phyloP scores from a whole-genome alignment of 2,329 filamentous ascomycete genomes.

The Epichloe hybrida region DNA sequence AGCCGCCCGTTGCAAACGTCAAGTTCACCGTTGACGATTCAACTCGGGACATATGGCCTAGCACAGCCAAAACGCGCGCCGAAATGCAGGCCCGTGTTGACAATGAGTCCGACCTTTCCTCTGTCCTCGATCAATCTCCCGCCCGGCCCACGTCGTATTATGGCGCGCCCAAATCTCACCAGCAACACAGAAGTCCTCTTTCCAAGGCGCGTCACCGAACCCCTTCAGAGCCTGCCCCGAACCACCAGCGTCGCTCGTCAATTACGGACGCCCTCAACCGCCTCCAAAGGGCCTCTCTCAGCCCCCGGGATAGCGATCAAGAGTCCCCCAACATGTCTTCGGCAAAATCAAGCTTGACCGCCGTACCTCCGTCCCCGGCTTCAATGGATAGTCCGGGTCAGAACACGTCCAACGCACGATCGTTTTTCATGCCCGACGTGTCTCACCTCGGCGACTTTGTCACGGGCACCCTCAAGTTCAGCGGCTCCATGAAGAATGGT shows the following conservation, averaged over 20 bases:
- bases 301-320: constrained; percentile 12
- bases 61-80: constrained; percentile 28
- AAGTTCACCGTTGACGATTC: constrained; percentile 26
- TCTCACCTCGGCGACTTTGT: constrained; percentile 44
- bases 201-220: constrained; percentile 21
- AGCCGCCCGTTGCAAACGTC: constrained; percentile 21
- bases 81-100: constrained; percentile 43
- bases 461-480: constrained; percentile 39
- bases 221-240: constrained; percentile 15
- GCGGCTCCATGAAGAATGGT: constrained; percentile 35
- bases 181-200: constrained; percentile 24
- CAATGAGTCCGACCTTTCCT: constrained; percentile 36
- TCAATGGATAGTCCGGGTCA: constrained; percentile 20
- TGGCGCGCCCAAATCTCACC: constrained; percentile 13
- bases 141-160: constrained; percentile 14
- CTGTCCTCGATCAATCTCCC: constrained; percentile 28
- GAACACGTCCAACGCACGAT: constrained; percentile 31
- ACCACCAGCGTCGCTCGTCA: constrained; percentile 16
- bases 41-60: constrained; percentile 26
- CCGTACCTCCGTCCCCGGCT: constrained; percentile 25
- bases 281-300: constrained; percentile 22
- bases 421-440: constrained; percentile 41
- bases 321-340: constrained; percentile 24
- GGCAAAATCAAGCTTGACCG: constrained; percentile 27
- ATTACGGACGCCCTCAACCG: constrained; percentile 22